Base-by-base conservation (phyloP, 2,329 filamentous ascomycete species). In the Graphilbum sp. region DNA sequence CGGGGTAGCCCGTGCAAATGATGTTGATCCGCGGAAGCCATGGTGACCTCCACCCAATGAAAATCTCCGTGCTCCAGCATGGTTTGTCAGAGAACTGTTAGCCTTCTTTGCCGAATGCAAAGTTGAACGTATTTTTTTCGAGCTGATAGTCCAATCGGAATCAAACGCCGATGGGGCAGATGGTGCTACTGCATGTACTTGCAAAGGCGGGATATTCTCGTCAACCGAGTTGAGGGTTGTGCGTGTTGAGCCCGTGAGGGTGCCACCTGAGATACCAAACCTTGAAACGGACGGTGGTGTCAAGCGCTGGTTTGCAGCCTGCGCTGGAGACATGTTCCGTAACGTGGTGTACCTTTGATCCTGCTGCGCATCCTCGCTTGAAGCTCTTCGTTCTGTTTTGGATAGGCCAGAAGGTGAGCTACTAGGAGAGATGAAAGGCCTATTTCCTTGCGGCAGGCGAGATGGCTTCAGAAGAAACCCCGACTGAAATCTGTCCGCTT, bases 401-500 rank as follows among this genome's bases (percentile, higher is more conserved):
- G n/a, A n/a, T n/a, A n/a, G n/a, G n/a, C n/a, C n/a, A n/a, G n/a
- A n/a, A n/a, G n/a, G n/a, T n/a, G n/a, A n/a, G n/a, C n/a, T n/a
- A n/a, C n/a, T n/a, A n/a, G n/a, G n/a, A n/a, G n/a, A n/a, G n/a
- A n/a, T n/a, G n/a, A n/a, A n/a, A n/a, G n/a, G n/a, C n/a, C n/a
- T n/a, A n/a, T n/a, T n/a, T n/a, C n/a, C n/a, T n/a, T n/a, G 25
- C 5, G 8, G 25, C 3, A 21, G 63, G 61, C 3, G 54, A 50
- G 32, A 61, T 13, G 57, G 31, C 52, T 70, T 71, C 61, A 82
- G 75, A 19, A 96, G 61, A 55, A 94, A 94, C 5, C 88, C 88
- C 2, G 86, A 71, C 49, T 93, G 83, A 60, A 96, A 96, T 32
- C 88, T 73, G 58, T 72, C 81, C 36, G 72, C 72, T 49, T 82